These are phyloP conservation scores for Lunasporangiospora selenospora DNA, from an alignment of 192 early-diverging fungal species.

Conservation along the genomic window DNA sequence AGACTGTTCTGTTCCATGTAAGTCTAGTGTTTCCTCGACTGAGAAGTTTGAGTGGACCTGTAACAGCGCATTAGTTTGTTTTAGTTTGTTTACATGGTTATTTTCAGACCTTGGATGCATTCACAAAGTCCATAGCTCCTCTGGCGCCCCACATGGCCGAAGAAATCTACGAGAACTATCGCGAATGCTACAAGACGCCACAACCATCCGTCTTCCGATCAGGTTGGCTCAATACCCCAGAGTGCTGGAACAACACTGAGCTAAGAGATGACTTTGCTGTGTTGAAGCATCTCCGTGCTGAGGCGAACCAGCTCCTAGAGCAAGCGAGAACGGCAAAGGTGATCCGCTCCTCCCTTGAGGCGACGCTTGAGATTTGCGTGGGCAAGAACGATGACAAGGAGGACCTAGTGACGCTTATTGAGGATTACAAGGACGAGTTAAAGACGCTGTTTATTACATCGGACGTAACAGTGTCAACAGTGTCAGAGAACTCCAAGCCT, in stretches of 20 bases:
- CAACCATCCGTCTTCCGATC: slow-evolving; percentile 64
- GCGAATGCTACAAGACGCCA: slow-evolving; percentile 43
- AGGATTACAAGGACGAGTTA: slow-evolving; percentile 46
- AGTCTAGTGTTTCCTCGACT: slow-evolving; percentile 1
- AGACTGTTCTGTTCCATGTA: slow-evolving; percentile 69
- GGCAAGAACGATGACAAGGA: background rate
- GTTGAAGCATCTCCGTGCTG: slow-evolving; percentile 51
- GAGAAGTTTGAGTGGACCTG: background rate
- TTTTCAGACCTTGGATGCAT: slow-evolving; percentile 63
- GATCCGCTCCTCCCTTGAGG: slow-evolving; percentile 61
- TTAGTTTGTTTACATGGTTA: background rate
- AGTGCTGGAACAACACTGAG: slow-evolving; percentile 49
- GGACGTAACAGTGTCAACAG: slow-evolving; percentile 38
- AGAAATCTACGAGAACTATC: slow-evolving; percentile 74
- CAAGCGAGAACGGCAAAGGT: slow-evolving; percentile 58
- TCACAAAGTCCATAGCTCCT: slow-evolving; percentile 68
- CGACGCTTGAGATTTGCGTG: slow-evolving; percentile 48
- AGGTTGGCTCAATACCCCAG: slow-evolving; percentile 60
- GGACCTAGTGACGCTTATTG: slow-evolving; percentile 9
- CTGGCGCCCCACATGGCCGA: slow-evolving; percentile 72
- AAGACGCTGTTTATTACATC: slow-evolving; percentile 57
- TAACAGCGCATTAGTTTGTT: background rate
- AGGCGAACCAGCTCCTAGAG: slow-evolving; percentile 61
- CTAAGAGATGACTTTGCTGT: slow-evolving; percentile 52
- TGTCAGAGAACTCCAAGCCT: slow-evolving; percentile 1